Base-by-base conservation (phyloP, 2,329 filamentous ascomycete genomes). In the Penicillium frequentans region DNA sequence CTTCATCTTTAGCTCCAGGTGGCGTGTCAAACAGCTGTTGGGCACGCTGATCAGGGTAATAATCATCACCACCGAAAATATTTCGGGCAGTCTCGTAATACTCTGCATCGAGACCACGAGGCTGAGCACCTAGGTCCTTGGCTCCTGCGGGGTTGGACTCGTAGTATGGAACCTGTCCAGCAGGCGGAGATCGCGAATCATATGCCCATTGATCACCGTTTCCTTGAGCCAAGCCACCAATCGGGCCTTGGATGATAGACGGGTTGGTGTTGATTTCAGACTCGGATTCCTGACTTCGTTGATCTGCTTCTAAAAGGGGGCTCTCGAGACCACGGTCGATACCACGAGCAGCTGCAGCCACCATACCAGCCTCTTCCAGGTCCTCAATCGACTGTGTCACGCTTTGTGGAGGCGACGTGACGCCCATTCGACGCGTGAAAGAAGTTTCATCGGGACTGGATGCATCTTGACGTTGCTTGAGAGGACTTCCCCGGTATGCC, bases 231-330 rank as follows among this genome's bases (percentile, higher is more conserved):
- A 76, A 70, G 33, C 84, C 85, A 50, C 85, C 87, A 49, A 89
- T 83, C 1, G 87, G 88, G 19, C 90, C 91, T 63, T 92, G 84
- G 42, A 96, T 86, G 49, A 93, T 82, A 0, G 93, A 96, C 3
- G 91, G 91, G 69, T 96, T 96, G 19, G 92, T 96, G 46, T 86
- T 88, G 16, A 91, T 82, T 59, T 96, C 91, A 13, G 70, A 72
- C 55, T 78, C 75, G 5, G 74, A 73, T 43, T 84, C 83, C 21
- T 82, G 71, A 46, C 78, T 81, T 62, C 53, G 61, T 23, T 90
- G 89, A 4, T 89, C 91, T 67, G 90, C 86, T 68, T 93, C 91
- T 0, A 89, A 90, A 79, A 93, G 84, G 5, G 89, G 88, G 64
- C 93, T 81, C 55, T 87, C 77, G 35, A 84, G 76, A 62, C 88